phyloP scores from a whole-genome alignment of 495 filamentous ascomycete species.

The Tuber indicum region DNA sequence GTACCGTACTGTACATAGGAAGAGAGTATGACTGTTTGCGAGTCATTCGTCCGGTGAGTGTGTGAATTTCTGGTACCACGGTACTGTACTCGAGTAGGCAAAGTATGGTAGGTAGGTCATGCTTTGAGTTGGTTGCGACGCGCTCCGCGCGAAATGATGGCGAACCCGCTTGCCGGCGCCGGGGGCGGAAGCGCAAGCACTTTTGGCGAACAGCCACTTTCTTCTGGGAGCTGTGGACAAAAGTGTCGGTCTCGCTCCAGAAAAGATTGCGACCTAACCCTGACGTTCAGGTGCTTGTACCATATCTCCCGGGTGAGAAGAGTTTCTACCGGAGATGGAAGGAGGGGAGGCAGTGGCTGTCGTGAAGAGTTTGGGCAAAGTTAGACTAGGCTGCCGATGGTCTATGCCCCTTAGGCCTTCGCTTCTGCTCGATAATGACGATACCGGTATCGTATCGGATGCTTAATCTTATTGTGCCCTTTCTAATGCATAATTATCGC shows the following conservation, averaged over 20 bases:
- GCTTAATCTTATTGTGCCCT: neutral
- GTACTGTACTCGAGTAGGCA: neutral
- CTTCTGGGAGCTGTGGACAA: neutral
- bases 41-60: neutral
- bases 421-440: neutral
- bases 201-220: constrained; percentile 1
- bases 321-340: neutral
- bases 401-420: neutral
- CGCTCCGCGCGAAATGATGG: neutral
- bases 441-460: neutral
- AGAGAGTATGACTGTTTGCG: neutral
- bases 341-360: neutral
- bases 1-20: too few species aligned
- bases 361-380: neutral
- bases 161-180: neutral
- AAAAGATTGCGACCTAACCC: neutral
- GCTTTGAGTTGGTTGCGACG: neutral
- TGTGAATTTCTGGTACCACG: neutral
- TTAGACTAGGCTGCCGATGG: neutral
- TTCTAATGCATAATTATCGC: neutral
- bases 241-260: neutral
- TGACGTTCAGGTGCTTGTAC: neutral
- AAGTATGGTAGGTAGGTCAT: neutral
- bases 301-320: neutral
- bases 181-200: neutral